Base-by-base conservation (phyloP, 805 yeast species). In the Saccharomycopsis olivae region DNA sequence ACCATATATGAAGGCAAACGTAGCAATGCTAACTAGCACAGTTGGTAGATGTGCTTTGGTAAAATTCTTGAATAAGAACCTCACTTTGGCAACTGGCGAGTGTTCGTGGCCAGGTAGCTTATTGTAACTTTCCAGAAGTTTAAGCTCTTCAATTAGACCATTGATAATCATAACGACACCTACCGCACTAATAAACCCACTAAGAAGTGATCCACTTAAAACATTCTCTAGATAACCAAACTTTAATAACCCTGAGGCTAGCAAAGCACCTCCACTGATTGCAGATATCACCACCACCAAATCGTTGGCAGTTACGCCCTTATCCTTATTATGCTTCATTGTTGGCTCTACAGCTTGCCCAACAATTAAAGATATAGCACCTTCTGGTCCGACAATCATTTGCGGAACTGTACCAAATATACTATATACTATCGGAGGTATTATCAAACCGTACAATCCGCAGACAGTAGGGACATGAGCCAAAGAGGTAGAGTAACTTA, bases 331-430 rank as follows among this genome's bases (percentile, higher is more conserved):
- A 49, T 62, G 75, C 17, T 61, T 66, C 18, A 67, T 50, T 34
- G 67, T 55, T n/a, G 68, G 72, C 44, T 78, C 81, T 8, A 84
- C 73, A 0, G 80, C 75, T 50, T 81, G 89, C 1, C 95, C 95
- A 19, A 82, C 76, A 11, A 87, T 75, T 50, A 88, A 64, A 0
- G 94, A 83, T 6, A 85, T 75, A 1, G 95, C 88, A 15, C 89
- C 88, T 56, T 87, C 94, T 1, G 96, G 95, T 0, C 95, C 95
- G 15, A 87, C 94, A 29, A 86, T 76, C 80, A 87, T 74, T 44
- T 78, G 79, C 0, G 95, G 95, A 1, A 86, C 94, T 0, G 92
- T 73, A 0, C 96, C 96, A 44, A 86, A 65, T 3, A 86, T 45
- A 5, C 85, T 68, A 54, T 87, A 87, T 5, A 83, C 60, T n/a